Evolutionary conservation across 192 early-diverging fungal genomes (phyloP), one percentile per base, ranked within the genome.

Genomic region (Umbelopsis sp.): DNA sequence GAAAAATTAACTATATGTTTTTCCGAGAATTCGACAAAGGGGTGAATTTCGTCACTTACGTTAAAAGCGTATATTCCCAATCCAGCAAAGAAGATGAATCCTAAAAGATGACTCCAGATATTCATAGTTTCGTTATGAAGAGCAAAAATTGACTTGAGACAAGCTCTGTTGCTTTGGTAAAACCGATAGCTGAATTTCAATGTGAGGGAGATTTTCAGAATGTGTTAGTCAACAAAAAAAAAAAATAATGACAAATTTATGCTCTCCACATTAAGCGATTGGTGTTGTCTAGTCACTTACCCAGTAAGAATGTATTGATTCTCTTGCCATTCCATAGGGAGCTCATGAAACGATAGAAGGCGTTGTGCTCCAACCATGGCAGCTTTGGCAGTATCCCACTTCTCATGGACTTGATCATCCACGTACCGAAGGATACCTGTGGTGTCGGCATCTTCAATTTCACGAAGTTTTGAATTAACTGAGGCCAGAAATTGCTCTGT

Each of bases 261-360:
- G n/a, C 47, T 6, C 47, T 45, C 0, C 11, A 31, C 31, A 67
- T 49, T n/a, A n/a, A 21, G 6, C 34, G n/a, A 31, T 4, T 12
- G 31, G 2, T n/a, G n/a, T n/a, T n/a, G 29, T 43, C 32, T 43
- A 10, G 17, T 22, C 4, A 34, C 70, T 80, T 80, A 85, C 81
- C 84, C 84, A 17, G 78, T 82, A 24, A 81, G 72, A 53, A 86
- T 79, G 54, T 86, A 86, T 49, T 82, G 80, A 29, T 89, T 89
- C 72, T 89, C 88, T 68, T 88, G 86, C 88, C 88, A 89, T 74
- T 85, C 80, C 52, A 71, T 73, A 31, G 88, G 88, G 14, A 89
- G 53, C 53, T 89, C 88, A 44, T 89, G 81, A 49, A 88, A 85
- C 7, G 76, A 68, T 50, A 89, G 70, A 49, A 89, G 70, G 9